Base-by-base conservation (phyloP, 2,329 filamentous ascomycete genomes). In the Didymella lethalis region DNA sequence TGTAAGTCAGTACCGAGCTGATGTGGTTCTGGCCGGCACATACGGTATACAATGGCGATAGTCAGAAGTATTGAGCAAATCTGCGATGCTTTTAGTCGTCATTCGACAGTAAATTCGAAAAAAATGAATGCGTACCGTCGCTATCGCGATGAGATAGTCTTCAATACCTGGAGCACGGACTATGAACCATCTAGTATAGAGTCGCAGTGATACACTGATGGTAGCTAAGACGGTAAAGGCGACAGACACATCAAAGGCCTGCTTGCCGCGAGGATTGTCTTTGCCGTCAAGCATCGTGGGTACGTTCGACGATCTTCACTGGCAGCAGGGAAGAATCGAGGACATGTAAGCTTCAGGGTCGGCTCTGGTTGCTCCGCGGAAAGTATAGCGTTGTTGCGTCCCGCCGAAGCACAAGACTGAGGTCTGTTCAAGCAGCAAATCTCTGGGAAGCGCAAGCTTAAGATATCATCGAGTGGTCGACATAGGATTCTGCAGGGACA, bases 101-200 rank as follows among this genome's bases (percentile, higher is more conserved):
- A 7, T 5, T 29, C 10, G 6, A 4, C 14, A 16, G 11, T 14
- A 2, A 14, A n/a, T 16, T 26, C 7, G 2, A 43, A 7, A 18
- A 18, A 29, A n/a, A 5, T 32, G 23, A 34, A 14, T 5, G 40
- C 57, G 54, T 63, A 74, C 71, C 65, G 72, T 69, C 10, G 71
- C 65, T n/a, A 67, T 46, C 23, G 62, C 41, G 49, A 74, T 67
- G 43, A 69, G 61, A 49, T 69, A 67, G 28, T 75, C 73, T 41
- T 74, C 73, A n/a, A 71, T 53, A 6, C 71, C 69, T 3, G 64
- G 53, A 51, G 64, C 64, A 10, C 67, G 68, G n/a, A 75, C 67
- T 12, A 75, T 48, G 25, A 66, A 72, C 46, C 72, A 62, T 10
- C 73, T 70, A 29, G 73, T 73, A 34, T 74, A 75, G 7, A 74